phyloP scores from a whole-genome alignment of 768 basidiomycete genomes.

The Cystobasidium ongulense region DNA sequence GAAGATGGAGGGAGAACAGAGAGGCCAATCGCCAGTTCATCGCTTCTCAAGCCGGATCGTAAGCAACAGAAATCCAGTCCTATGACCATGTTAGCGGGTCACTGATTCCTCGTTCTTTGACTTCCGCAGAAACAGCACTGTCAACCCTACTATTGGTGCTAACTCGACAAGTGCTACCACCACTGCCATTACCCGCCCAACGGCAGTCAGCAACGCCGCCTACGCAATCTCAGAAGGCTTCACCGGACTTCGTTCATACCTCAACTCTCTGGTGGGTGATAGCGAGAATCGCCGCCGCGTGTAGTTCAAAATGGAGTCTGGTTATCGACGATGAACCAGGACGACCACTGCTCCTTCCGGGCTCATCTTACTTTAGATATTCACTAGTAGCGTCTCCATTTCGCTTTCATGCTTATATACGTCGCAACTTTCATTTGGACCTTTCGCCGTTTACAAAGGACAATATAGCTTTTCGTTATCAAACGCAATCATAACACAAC shows the following conservation, averaged over 20 bases:
- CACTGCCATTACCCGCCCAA: neutral
- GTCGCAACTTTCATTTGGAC: no score
- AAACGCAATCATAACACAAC: no score
- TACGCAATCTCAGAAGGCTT: neutral
- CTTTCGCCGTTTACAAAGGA: no score
- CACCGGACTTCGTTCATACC: neutral
- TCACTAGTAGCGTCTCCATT: no score
- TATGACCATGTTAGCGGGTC: neutral
- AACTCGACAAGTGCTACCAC: neutral
- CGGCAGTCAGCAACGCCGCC: neutral
- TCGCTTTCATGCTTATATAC: no score
- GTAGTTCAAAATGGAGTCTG: no score
- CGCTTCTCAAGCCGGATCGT: neutral
- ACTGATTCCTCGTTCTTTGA: neutral
- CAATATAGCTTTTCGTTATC: no score
- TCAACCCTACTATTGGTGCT: neutral
- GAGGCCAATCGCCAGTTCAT: conserved; percentile 2
- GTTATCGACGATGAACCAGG: no score
- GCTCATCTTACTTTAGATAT: no score
- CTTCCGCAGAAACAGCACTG: neutral
- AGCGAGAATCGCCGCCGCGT: neutral
- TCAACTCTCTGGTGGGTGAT: neutral
- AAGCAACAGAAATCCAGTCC: neutral
- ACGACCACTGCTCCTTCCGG: no score
- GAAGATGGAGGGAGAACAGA: conserved; percentile 8